phyloP scores from a whole-genome alignment of 768 basidiomycete species.

The Termitomyces sp. region DNA sequence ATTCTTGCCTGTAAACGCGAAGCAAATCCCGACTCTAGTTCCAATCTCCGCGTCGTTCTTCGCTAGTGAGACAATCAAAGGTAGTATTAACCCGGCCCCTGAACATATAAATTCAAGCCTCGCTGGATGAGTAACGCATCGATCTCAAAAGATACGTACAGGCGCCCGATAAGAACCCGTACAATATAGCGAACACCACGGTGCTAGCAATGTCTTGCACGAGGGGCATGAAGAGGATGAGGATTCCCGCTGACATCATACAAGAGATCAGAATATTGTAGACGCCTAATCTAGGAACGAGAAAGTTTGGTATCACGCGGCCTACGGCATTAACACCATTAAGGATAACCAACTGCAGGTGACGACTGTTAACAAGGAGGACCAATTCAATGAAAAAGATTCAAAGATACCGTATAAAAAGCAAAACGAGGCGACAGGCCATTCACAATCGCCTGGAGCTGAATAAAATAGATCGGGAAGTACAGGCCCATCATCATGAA shows the following conservation, averaged over 20 bases:
- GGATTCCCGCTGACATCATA: conserved; percentile 18
- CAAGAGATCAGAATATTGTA: conserved; percentile 26
- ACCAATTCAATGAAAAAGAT: background rate
- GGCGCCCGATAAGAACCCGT: conserved; percentile 36
- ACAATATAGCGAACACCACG: conserved; percentile 27
- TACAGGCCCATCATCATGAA: conserved; percentile 33
- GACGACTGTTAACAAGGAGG: background rate
- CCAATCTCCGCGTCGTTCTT: conserved; percentile 45
- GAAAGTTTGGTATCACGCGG: conserved; percentile 27
- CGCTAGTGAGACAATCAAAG: conserved; percentile 38
- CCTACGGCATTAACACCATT: conserved; percentile 42
- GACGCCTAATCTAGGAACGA: conserved; percentile 24
- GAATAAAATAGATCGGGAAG: conserved; percentile 44
- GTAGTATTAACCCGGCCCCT: conserved; percentile 37
- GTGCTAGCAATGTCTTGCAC: conserved; percentile 22
- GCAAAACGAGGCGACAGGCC: conserved; percentile 38
- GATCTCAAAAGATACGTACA: conserved; percentile 21
- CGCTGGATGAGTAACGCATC: background rate
- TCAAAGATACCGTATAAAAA: conserved; percentile 43
- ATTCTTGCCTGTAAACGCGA: conserved; percentile 20
- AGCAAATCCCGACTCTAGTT: conserved; percentile 45
- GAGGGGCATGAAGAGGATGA: conserved; percentile 33
- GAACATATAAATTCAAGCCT: background rate
- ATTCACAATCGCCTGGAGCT: conserved; percentile 45
- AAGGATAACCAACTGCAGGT: conserved; percentile 39